phyloP scores from a whole-genome alignment of 2,329 filamentous ascomycete genomes.

The Coleophoma crateriformis region DNA sequence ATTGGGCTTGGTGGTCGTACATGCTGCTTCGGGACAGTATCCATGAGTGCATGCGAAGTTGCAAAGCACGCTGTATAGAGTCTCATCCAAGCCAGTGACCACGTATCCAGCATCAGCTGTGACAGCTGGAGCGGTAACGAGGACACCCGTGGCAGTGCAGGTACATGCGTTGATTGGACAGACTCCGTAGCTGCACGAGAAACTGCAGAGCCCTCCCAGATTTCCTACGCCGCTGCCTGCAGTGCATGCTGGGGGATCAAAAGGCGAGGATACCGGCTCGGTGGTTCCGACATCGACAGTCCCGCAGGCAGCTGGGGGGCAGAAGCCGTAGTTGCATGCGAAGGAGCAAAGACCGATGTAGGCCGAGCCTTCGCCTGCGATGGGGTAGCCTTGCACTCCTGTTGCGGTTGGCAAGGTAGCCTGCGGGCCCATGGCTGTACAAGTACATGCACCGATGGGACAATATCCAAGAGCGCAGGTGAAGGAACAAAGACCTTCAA shows the following conservation, averaged over 20 bases:
- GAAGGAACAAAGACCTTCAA: slow-evolving; percentile 1
- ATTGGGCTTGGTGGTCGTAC: neutral
- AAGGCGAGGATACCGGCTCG: neutral
- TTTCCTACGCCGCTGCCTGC: slow-evolving; percentile 2
- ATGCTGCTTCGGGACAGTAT: neutral
- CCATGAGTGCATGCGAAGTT: neutral
- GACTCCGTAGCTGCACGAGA: slow-evolving; percentile 5
- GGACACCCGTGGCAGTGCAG: neutral
- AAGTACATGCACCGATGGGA: neutral
- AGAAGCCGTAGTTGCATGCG: slow-evolving; percentile 23
- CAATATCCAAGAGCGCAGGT: neutral
- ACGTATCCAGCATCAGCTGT: neutral
- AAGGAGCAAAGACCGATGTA: slow-evolving; percentile 20
- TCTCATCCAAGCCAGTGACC: neutral
- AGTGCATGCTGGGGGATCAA: slow-evolving; percentile 2
- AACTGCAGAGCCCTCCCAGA: slow-evolving; percentile 8
- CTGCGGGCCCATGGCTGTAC: neutral
- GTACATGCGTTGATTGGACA: slow-evolving; percentile 5
- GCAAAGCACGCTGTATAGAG: neutral
- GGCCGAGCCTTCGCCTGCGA: neutral
- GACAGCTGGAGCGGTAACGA: neutral
- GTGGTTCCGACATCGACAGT: neutral
- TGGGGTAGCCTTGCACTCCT: neutral
- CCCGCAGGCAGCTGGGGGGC: slow-evolving; percentile 17
- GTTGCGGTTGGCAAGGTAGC: neutral